These are phyloP conservation scores for Cyberlindnera japonica DNA, from an alignment of 805 yeast genomes.

Conservation along the genomic window DNA sequence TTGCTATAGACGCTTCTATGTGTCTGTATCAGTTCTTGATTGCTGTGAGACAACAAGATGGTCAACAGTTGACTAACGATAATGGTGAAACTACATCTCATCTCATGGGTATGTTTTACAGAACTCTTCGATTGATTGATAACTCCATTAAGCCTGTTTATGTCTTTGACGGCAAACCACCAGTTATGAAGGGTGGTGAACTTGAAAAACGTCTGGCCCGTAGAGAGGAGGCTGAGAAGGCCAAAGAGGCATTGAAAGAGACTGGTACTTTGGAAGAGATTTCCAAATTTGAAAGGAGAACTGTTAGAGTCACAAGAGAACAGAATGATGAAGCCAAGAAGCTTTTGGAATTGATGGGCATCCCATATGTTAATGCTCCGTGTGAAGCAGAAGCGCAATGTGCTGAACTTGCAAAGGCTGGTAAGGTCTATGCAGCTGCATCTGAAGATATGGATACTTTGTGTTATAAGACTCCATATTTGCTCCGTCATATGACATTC, in stretches of 20 bases:
- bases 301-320: slow-evolving; percentile 82
- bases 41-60: slow-evolving; percentile 96
- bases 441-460: slow-evolving; percentile 98
- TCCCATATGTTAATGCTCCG: slow-evolving; percentile 91
- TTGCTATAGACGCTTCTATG: slow-evolving; percentile 97
- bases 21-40: slow-evolving; percentile 91
- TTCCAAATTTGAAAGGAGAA: slow-evolving; percentile 74
- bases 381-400: slow-evolving; percentile 99
- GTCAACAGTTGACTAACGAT: slow-evolving; percentile 85
- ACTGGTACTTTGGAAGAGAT: slow-evolving; percentile 77
- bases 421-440: slow-evolving; percentile 95
- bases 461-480: slow-evolving; percentile 81
- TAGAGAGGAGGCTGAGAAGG: slow-evolving; percentile 78
- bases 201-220: slow-evolving; percentile 77
- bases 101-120: slow-evolving; percentile 91
- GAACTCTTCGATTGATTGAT: slow-evolving; percentile 86
- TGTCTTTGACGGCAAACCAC: slow-evolving; percentile 98
- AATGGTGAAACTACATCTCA: slow-evolving; percentile 93
- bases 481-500: slow-evolving; percentile 87
- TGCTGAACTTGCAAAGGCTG: slow-evolving; percentile 84
- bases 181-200: slow-evolving; percentile 89
- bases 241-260: slow-evolving; percentile 71
- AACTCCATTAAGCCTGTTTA: slow-evolving; percentile 95
- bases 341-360: slow-evolving; percentile 84
- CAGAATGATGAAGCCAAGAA: slow-evolving; percentile 94